Percentiles rank a stretch among this genome's conserved stretches.
Evolutionary conservation across 2,329 filamentous ascomycete genomes (phyloP).

Genomic region (Ophiosphaerella korrae): DNA sequence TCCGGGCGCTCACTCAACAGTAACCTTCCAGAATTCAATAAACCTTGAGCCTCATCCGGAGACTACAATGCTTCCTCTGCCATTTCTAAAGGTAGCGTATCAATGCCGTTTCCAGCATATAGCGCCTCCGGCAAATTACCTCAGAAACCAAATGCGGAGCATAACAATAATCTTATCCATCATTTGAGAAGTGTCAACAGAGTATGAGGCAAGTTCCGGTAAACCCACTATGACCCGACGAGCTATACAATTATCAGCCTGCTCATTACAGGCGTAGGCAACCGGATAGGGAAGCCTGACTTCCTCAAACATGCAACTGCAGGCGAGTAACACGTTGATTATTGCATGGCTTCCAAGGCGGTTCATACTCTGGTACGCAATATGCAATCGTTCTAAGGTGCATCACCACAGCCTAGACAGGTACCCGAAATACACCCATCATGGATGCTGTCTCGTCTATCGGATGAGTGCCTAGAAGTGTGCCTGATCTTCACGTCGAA

Average conservation of each 20-base stretch:
- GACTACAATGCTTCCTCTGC: too few relatives aligned
- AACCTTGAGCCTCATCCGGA: too few relatives aligned
- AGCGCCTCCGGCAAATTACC: not conserved
- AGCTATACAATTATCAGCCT: not conserved
- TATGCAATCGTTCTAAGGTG: not conserved
- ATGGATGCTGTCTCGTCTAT: not conserved
- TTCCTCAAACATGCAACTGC: not conserved
- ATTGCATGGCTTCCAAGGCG: not conserved
- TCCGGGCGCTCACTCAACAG: not conserved
- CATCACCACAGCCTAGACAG: constrained; percentile 1
- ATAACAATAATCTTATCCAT: not conserved
- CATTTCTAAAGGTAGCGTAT: not conserved
- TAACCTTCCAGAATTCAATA: too few relatives aligned
- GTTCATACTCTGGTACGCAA: not conserved
- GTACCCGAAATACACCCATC: not conserved
- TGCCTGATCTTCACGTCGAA: not conserved
- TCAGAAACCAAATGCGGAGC: not conserved
- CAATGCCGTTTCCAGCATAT: not conserved
- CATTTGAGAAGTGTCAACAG: constrained; percentile 6
- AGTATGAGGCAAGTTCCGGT: constrained; percentile 1
- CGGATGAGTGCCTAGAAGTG: not conserved
- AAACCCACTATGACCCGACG: not conserved
- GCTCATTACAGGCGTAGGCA: not conserved
- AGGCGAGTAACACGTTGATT: constrained; percentile 3
- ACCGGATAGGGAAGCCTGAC: constrained; percentile 4